Conservation (phyloP, 2,329 filamentous ascomycete species). For the Alternaria brassicicola region DNA sequence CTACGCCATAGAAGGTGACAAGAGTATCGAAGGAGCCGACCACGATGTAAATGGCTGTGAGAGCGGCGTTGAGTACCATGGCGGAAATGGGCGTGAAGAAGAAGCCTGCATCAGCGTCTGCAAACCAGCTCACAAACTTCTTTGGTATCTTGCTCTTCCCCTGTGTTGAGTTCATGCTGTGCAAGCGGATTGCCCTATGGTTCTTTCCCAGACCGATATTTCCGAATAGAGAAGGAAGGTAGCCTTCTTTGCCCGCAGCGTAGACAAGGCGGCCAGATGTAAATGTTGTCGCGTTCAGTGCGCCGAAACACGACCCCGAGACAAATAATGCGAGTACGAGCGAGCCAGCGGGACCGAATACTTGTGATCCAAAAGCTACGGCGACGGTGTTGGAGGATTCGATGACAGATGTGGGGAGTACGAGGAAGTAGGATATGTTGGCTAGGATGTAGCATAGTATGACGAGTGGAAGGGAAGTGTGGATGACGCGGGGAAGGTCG, state of each 20-base stretch:
- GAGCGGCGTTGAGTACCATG: conserved; percentile 75
- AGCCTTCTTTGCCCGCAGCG: conserved; percentile 92
- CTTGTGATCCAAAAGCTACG: conserved; percentile 87
- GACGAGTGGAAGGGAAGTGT: conserved; percentile 93
- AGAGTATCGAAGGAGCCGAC: conserved; percentile 91
- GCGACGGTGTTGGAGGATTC: conserved; percentile 94
- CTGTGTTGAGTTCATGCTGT: conserved; percentile 29
- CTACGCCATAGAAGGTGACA: conserved; percentile 96
- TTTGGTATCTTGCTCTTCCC: conserved; percentile 28
- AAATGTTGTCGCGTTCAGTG: conserved; percentile 92
- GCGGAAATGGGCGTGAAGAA: conserved; percentile 96
- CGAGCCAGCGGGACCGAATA: conserved; percentile 84
- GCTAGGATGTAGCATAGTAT: conserved; percentile 89
- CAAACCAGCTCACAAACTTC: conserved; percentile 40
- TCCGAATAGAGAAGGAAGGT: conserved; percentile 82
- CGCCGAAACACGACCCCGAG: conserved; percentile 89
- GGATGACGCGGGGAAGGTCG: conserved; percentile 91
- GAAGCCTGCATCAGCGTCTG: conserved; percentile 73
- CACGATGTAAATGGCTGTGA: conserved; percentile 79
- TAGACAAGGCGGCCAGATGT: conserved; percentile 92
- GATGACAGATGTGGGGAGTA: conserved; percentile 79
- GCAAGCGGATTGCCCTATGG: conserved; percentile 46
- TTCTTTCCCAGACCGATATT: conserved; percentile 71
- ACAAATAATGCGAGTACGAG: conserved; percentile 88
- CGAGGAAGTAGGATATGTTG: conserved; percentile 92